A percentile compares a stretch with the other conserved stretches of the same genome.
These are phyloP conservation scores for Acanthamoeba polyphaga DNA, from an alignment of 208 protist species.

Conservation along the genomic window DNA sequence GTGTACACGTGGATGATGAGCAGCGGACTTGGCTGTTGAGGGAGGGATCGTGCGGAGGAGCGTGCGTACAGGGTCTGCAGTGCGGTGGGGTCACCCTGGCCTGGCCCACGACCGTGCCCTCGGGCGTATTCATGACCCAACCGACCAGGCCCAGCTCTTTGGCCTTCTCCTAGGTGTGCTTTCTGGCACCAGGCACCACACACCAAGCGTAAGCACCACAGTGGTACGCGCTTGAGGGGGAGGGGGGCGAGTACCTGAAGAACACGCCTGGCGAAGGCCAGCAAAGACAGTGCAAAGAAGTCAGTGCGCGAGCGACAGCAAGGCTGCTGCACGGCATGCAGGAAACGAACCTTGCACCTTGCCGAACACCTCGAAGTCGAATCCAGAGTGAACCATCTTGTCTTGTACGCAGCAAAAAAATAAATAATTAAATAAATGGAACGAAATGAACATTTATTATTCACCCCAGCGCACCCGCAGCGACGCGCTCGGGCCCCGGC, in stretches of 20 bases:
- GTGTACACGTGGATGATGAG: no score
- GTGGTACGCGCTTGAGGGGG: no score
- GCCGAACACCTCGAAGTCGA: slow-evolving; percentile 70
- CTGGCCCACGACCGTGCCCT: slow-evolving; percentile 67
- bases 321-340: no score
- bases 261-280: background rate
- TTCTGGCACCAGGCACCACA: background rate
- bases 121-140: slow-evolving; percentile 62
- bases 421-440: background rate
- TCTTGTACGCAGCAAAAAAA: background rate
- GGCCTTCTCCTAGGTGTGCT: slow-evolving; percentile 34
- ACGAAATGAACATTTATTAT: background rate
- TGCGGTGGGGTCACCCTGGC: slow-evolving; percentile 37
- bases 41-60: no score
- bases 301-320: no score
- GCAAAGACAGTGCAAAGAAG: background rate
- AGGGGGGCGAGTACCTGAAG: background rate
- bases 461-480: no score
- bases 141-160: slow-evolving; percentile 53
- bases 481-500: no score
- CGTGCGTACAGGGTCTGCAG: background rate
- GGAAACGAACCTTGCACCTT: slow-evolving; percentile 55
- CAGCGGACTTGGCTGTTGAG: no score
- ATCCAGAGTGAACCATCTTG: background rate
- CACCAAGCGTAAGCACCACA: background rate